phyloP scores from a whole-genome alignment of 257 asterid species.

The Scutellaria minor region DNA sequence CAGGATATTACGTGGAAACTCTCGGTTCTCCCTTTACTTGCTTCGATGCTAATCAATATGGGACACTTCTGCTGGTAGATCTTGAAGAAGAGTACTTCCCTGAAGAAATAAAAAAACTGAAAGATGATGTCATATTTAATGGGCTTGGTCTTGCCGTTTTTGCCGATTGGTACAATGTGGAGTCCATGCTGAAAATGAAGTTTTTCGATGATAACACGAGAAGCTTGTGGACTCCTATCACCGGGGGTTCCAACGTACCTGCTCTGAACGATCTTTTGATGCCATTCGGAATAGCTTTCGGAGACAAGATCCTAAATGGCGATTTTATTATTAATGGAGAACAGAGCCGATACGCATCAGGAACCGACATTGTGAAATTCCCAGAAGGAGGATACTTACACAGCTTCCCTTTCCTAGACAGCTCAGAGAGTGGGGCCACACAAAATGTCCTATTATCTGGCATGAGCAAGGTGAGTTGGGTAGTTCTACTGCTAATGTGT shows the following conservation, averaged over 20 bases:
- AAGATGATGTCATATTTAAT: constrained; percentile 73
- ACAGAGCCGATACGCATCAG: constrained; percentile 96
- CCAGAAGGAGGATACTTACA: constrained; percentile 96
- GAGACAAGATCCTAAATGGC: constrained; percentile 94
- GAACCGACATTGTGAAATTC: constrained; percentile 87
- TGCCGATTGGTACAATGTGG: constrained; percentile 99
- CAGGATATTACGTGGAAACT: constrained; percentile 92
- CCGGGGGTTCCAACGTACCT: constrained; percentile 97
- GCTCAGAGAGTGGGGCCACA: constrained; percentile 97
- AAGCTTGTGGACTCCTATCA: constrained; percentile 99
- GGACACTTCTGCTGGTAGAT: constrained; percentile 93
- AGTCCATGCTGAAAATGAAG: constrained; percentile 96
- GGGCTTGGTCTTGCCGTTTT: constrained; percentile 89
- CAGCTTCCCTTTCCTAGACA: constrained; percentile 91
- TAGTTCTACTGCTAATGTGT: not conserved
- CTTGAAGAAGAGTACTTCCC: constrained; percentile 92
- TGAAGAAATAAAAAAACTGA: constrained; percentile 79
- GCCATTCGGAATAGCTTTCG: constrained; percentile 94
- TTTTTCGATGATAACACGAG: constrained; percentile 96
- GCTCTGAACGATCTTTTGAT: constrained; percentile 94
- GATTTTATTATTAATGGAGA: constrained; percentile 89
- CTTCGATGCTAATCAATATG: constrained; percentile 92
- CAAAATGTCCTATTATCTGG: constrained; percentile 86
- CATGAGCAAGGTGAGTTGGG: constrained; percentile 72
- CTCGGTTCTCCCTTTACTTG: constrained; percentile 98